Evolutionary conservation across 495 filamentous ascomycete species (phyloP), one percentile per base, ranked within the genome.

Genomic region (Saxispiralis lemnorum): DNA sequence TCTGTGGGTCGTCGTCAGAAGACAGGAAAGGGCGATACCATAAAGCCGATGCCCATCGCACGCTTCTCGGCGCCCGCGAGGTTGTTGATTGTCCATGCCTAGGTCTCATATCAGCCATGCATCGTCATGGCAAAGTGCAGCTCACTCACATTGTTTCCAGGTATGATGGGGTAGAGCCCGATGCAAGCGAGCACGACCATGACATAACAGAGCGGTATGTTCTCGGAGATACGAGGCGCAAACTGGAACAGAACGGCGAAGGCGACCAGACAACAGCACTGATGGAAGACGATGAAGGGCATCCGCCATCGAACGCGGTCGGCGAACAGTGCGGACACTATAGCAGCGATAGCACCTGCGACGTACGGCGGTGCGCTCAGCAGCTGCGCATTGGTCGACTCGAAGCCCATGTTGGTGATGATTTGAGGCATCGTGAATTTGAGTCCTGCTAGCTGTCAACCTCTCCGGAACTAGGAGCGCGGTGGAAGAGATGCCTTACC

Each of bases 121-220:
- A 16, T 33, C n/a, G 7, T 7, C 31, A 9, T 33, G 31, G n/a
- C 7, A n/a, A n/a, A 9, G 31, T 33, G n/a, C 7, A n/a, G 31
- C n/a, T 9, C 7, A n/a, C 9, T 9, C 9, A 33, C 35, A 11
- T 38, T 38, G 55, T 56, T 0, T 59, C 53, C 0, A 9, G 63
- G 55, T n/a, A 58, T 56, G 19, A 57, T 60, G 0, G 63, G 61
- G 39, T 64, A 66, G 34, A 64, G 56, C 2, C 64, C 64, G 28
- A 61, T 58, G 31, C 50, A 52, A 17, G 59, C 51, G 18, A 66
- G 49, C 39, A 63, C 58, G 37, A 63, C 52, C 0, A 60, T 59
- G 36, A 64, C 61, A 44, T 60, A 64, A 11, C 49, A 57, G 0
- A 45, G 44, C 15, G 59, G 56, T 9, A 58, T 44, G 37, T 63